Evolutionary conservation across 176 grass and related monocot species (phyloP).

Genomic region (Saccharum officinarum): DNA sequence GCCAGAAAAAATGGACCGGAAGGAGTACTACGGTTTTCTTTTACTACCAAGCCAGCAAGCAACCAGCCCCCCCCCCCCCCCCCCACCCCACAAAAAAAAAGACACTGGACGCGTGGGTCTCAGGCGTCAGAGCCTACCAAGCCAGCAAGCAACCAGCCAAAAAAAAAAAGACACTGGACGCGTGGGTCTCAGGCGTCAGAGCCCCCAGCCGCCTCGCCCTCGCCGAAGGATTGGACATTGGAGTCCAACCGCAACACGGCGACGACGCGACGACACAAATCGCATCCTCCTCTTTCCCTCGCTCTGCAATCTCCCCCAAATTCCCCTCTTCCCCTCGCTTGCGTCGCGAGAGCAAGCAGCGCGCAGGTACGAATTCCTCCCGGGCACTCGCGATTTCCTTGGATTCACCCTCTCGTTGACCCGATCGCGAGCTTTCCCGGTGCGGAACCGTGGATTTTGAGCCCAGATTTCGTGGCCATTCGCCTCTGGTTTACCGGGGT

Average conservation of each 20-base stretch:
- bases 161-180: no score
- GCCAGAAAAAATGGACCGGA: no score
- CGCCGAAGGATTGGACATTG: background rate
- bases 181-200: background rate
- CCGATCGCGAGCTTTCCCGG: background rate
- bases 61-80: no score
- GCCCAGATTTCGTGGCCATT: constrained; percentile 28
- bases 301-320: constrained; percentile 15
- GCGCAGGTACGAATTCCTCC: constrained; percentile 13
- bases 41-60: no score
- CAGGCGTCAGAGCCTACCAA: no score
- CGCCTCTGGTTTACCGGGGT: background rate
- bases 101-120: no score
- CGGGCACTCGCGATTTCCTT: background rate
- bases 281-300: background rate
- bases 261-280: constrained; percentile 23
- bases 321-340: background rate
- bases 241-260: constrained; percentile 24
- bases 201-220: constrained; percentile 7
- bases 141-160: no score
- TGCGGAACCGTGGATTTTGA: constrained; percentile 23
- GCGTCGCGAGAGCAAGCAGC: background rate
- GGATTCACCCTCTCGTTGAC: background rate
- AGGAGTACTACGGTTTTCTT: no score
- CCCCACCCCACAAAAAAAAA: no score